Conservation (phyloP, 495 filamentous ascomycete genomes). For the Massariosphaeria phaeospora region DNA sequence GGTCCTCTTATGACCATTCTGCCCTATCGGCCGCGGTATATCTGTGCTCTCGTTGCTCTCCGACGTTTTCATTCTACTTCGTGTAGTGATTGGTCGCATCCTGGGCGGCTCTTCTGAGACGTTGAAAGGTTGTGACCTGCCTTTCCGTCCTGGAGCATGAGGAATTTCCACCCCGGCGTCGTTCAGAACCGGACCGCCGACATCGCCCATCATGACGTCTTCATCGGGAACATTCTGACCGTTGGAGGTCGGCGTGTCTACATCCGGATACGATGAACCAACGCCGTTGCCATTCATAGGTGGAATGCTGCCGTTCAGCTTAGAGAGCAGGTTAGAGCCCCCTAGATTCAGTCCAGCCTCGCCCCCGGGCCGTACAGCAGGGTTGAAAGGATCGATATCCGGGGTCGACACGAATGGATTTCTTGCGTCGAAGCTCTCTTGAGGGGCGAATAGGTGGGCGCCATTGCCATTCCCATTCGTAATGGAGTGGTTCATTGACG, state of each 20-base stretch:
- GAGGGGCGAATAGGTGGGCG: constrained; percentile 1
- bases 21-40: constrained; percentile 41
- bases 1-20: constrained; percentile 72
- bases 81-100: constrained; percentile 53
- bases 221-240: constrained; percentile 32
- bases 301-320: constrained; percentile 31
- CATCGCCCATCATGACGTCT: constrained; percentile 42
- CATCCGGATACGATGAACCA: constrained; percentile 22
- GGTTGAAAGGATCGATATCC: constrained; percentile 39
- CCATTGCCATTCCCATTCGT: constrained; percentile 13
- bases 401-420: constrained; percentile 37
- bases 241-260: constrained; percentile 39
- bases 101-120: constrained; percentile 55
- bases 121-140: constrained; percentile 52
- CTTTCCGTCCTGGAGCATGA: constrained; percentile 60
- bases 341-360: constrained; percentile 33
- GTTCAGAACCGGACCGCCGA: constrained; percentile 23
- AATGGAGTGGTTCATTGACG: constrained; percentile 42
- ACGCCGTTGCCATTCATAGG: constrained; percentile 16
- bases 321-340: constrained; percentile 33
- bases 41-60: constrained; percentile 51
- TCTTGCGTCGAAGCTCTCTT: constrained; percentile 16
- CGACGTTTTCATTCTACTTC: constrained; percentile 28
- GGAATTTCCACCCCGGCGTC: constrained; percentile 53
- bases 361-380: constrained; percentile 20